phyloP scores from a whole-genome alignment of 331 rosid species.

The Acacia pycnantha region DNA sequence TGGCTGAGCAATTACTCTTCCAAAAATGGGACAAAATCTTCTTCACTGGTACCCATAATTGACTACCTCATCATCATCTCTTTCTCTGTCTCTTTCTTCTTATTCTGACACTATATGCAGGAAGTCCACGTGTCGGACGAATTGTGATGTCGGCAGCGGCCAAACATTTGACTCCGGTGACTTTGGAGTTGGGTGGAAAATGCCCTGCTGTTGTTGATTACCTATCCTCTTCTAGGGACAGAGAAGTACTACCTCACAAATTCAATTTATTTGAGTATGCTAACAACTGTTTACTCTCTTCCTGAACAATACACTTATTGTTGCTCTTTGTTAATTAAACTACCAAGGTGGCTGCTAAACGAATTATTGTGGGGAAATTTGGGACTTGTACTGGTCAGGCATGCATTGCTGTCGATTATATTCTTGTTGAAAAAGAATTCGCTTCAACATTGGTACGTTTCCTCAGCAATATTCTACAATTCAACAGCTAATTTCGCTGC shows the following conservation, averaged over 20 bases:
- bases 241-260: conserved; percentile 32
- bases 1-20: conserved; percentile 49
- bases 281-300: not conserved
- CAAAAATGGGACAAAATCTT: conserved; percentile 73
- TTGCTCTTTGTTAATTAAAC: not conserved
- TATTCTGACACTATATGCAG: conserved; percentile 21
- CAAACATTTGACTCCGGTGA: conserved; percentile 66
- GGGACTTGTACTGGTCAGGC: conserved; percentile 85
- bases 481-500: not conserved
- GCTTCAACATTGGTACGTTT: conserved; percentile 46
- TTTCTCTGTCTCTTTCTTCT: not conserved
- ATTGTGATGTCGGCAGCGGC: conserved; percentile 70
- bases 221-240: conserved; percentile 57
- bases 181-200: conserved; percentile 76
- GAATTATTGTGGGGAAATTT: conserved; percentile 57
- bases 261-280: not conserved
- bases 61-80: not conserved
- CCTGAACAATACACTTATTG: not conserved
- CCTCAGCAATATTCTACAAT: not conserved
- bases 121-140: conserved; percentile 55
- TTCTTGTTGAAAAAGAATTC: conserved; percentile 55
- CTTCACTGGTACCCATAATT: conserved; percentile 54
- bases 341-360: conserved; percentile 53
- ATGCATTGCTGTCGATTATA: conserved; percentile 69
- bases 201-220: conserved; percentile 79